Conservation (phyloP, 495 filamentous ascomycete genomes). For the Penicillium bialowiezense region DNA sequence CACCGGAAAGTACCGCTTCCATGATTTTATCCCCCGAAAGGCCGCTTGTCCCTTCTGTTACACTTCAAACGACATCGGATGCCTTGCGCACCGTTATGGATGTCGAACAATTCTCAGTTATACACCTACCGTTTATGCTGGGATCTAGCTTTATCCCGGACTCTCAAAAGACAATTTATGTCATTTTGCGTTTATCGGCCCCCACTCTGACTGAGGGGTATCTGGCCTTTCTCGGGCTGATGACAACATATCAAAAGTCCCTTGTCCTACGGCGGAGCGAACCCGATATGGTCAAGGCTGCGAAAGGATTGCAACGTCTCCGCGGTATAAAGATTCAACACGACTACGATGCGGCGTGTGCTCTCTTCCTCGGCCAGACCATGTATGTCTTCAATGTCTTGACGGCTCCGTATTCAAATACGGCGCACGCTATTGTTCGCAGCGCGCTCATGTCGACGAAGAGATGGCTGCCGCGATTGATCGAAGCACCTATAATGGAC, state of each 20-base stretch:
- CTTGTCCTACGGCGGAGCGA: constrained; percentile 19
- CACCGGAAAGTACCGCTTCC: constrained; percentile 1
- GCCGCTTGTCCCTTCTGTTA: constrained; percentile 14
- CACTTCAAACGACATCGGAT: constrained; percentile 19
- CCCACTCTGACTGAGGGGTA: constrained; percentile 25
- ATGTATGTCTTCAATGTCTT: constrained; percentile 32
- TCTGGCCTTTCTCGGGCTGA: constrained; percentile 23
- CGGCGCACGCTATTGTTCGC: constrained; percentile 26
- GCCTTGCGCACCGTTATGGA: constrained; percentile 25
- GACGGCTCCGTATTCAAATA: constrained; percentile 21
- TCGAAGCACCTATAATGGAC: constrained; percentile 24
- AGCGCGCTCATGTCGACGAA: constrained; percentile 27
- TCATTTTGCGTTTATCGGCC: constrained; percentile 17
- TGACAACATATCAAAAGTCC: constrained; percentile 25
- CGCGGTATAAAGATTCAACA: constrained; percentile 19
- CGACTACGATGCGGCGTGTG: constrained; percentile 24
- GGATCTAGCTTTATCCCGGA: constrained; percentile 20
- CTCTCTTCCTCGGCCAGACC: constrained; percentile 27
- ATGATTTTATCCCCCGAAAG: constrained; percentile 17
- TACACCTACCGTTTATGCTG: constrained; percentile 25
- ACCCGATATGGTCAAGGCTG: constrained; percentile 24
- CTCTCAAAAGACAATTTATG: constrained; percentile 17
- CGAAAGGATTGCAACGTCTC: constrained; percentile 22
- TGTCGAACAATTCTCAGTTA: constrained; percentile 21
- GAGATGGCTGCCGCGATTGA: constrained; percentile 25